Evolutionary conservation across 1,284 basidiomycete species (phyloP).

Genomic region (Anthracocystis setariae): DNA sequence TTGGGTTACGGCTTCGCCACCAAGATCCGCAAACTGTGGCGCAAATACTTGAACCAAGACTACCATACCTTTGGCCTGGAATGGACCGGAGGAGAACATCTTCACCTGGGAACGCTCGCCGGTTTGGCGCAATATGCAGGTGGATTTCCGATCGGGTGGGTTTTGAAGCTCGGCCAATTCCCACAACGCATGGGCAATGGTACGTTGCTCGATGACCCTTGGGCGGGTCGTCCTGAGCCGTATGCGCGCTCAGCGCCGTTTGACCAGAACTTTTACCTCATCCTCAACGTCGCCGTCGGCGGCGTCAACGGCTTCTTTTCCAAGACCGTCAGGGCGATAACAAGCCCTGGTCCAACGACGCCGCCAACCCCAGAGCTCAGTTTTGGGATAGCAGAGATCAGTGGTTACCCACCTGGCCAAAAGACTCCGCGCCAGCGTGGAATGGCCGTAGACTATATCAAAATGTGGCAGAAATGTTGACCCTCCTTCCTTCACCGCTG

Average conservation of each 20-base stretch:
- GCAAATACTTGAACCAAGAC: conserved; percentile 75
- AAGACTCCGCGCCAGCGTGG: conserved; percentile 70
- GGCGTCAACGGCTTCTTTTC: conserved; percentile 90
- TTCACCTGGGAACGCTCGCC: conserved; percentile 76
- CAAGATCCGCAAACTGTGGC: conserved; percentile 75
- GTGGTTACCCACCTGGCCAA: conserved; percentile 51
- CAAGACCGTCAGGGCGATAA: conserved; percentile 71
- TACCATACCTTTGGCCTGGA: conserved; percentile 84
- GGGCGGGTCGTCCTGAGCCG: conserved; percentile 62
- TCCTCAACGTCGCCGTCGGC: conserved; percentile 81
- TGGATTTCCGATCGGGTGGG: conserved; percentile 70
- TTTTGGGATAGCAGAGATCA: conserved; percentile 72
- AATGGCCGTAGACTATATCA: conserved; percentile 78
- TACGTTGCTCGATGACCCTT: conserved; percentile 73
- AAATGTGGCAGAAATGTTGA: conserved; percentile 73
- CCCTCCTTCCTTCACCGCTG: no score
- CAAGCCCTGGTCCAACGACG: conserved; percentile 83
- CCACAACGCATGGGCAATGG: conserved; percentile 79
- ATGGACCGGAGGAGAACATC: conserved; percentile 81
- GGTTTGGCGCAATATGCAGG: conserved; percentile 75
- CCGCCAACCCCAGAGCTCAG: conserved; percentile 75
- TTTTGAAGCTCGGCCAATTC: conserved; percentile 83
- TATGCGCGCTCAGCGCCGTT: conserved; percentile 75
- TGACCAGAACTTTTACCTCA: conserved; percentile 85
- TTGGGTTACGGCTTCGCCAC: conserved; percentile 79